Evolutionary conservation across 129 eudicot genomes (phyloP).

Genomic region (Kitagawia praeruptora): DNA sequence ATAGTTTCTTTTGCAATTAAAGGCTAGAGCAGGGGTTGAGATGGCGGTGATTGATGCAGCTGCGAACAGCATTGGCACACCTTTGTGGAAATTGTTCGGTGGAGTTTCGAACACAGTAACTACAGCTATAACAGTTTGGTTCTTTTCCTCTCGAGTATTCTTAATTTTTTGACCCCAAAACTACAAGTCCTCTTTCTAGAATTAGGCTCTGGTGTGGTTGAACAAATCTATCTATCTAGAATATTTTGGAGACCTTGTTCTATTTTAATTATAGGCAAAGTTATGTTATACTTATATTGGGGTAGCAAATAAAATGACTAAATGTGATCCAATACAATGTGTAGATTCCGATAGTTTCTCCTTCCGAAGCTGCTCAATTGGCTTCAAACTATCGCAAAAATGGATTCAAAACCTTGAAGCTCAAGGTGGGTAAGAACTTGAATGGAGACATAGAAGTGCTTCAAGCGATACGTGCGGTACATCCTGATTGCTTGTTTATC

Average conservation of each 20-base stretch:
- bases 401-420: constrained; percentile 78
- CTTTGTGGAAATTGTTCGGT: constrained; percentile 84
- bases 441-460: constrained; percentile 68
- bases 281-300: too few relatives aligned
- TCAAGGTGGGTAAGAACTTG: constrained; percentile 73
- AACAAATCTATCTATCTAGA: too few relatives aligned
- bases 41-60: constrained; percentile 97
- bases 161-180: too few relatives aligned
- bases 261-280: too few relatives aligned
- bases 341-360: constrained; percentile 35
- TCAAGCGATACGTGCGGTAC: constrained; percentile 59
- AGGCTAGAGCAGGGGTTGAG: constrained; percentile 93
- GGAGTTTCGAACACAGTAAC: constrained; percentile 67
- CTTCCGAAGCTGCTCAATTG: constrained; percentile 55
- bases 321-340: too few relatives aligned
- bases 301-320: too few relatives aligned
- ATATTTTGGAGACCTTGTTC: too few relatives aligned
- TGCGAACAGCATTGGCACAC: constrained; percentile 69
- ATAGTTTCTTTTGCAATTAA: constrained; percentile 13
- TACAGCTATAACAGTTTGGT: constrained; percentile 66
- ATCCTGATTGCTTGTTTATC: constrained; percentile 40
- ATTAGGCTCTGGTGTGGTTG: too few relatives aligned
- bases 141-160: too few relatives aligned
- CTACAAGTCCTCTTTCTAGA: too few relatives aligned
- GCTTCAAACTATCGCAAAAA: constrained; percentile 54